Percentiles rank a stretch among this genome's conserved stretches.
These are phyloP conservation scores for Vitis hybrid DNA, from an alignment of 177 flowering plant genomes.

Conservation along the genomic window DNA sequence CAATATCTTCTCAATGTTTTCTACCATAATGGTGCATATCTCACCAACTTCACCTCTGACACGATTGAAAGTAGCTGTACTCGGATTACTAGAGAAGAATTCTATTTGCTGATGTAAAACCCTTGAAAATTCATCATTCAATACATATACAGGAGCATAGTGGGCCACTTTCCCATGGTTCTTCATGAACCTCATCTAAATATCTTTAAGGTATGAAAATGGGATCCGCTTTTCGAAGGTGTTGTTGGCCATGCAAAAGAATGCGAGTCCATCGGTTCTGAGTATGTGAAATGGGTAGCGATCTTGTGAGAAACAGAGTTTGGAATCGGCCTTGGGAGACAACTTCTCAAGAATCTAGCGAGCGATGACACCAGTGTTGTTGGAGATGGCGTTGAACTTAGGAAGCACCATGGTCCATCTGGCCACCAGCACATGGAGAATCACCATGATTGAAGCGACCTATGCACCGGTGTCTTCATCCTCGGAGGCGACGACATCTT, in stretches of 20 bases:
- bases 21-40: conserved; percentile 9
- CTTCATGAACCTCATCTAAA: conserved; percentile 96
- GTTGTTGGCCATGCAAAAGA: conserved; percentile 95
- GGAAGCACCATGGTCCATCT: conserved; percentile 79
- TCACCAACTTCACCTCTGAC: conserved; percentile 93
- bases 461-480: no score
- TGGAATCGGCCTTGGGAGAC: conserved; percentile 59
- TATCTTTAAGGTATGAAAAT: conserved; percentile 90
- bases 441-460: conserved; percentile 52
- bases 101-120: conserved; percentile 98
- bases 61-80: conserved; percentile 83
- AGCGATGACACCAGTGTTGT: conserved; percentile 79
- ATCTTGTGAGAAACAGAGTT: conserved; percentile 95
- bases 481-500: conserved; percentile 36
- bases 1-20: no score
- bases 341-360: conserved; percentile 87
- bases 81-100: conserved; percentile 86
- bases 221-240: conserved; percentile 95
- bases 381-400: conserved; percentile 90
- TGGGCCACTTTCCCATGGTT: conserved; percentile 86
- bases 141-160: conserved; percentile 87
- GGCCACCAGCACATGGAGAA: conserved; percentile 83
- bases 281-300: conserved; percentile 89
- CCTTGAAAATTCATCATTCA: conserved; percentile 97
- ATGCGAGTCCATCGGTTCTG: conserved; percentile 73